These are phyloP conservation scores for Lepidium africanum DNA, from an alignment of 345 rosid species.

Conservation along the genomic window DNA sequence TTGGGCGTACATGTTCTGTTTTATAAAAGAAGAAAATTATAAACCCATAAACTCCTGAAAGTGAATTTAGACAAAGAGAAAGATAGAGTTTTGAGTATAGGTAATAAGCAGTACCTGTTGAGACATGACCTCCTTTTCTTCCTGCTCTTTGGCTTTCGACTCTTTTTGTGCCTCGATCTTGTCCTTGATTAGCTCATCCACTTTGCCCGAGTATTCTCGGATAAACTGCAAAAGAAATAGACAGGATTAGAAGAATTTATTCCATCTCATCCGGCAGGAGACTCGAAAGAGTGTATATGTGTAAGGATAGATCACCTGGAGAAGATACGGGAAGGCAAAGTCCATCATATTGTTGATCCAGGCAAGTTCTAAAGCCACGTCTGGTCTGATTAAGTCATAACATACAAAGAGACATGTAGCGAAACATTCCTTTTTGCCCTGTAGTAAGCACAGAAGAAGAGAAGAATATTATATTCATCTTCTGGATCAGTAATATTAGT, in stretches of 20 bases:
- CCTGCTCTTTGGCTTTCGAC: conserved; percentile 60
- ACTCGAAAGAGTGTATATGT: not conserved
- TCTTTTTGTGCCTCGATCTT: conserved; percentile 64
- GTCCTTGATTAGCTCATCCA: conserved; percentile 76
- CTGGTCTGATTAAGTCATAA: conserved; percentile 75
- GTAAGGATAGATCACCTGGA: conserved; percentile 43
- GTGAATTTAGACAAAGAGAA: not conserved
- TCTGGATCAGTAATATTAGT: not conserved
- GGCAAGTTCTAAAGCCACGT: conserved; percentile 79
- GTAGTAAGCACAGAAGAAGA: conserved; percentile 19
- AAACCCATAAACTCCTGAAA: not conserved
- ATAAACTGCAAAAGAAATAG: conserved; percentile 40
- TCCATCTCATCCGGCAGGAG: not conserved
- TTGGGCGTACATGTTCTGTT: conserved; percentile 92
- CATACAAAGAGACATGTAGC: conserved; percentile 94
- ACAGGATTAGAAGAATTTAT: not conserved
- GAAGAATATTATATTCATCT: not conserved
- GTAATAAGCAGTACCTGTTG: conserved; percentile 57
- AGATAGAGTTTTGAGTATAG: too few relatives aligned
- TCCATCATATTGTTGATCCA: conserved; percentile 89
- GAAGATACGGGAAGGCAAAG: conserved; percentile 80
- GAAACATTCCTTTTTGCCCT: conserved; percentile 93
- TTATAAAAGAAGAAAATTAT: not conserved
- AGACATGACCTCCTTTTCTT: conserved; percentile 70
- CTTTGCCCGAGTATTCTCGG: conserved; percentile 74